These are phyloP conservation scores for Diversispora eburnea DNA, from an alignment of 192 early-diverging fungal species.

Conservation along the genomic window DNA sequence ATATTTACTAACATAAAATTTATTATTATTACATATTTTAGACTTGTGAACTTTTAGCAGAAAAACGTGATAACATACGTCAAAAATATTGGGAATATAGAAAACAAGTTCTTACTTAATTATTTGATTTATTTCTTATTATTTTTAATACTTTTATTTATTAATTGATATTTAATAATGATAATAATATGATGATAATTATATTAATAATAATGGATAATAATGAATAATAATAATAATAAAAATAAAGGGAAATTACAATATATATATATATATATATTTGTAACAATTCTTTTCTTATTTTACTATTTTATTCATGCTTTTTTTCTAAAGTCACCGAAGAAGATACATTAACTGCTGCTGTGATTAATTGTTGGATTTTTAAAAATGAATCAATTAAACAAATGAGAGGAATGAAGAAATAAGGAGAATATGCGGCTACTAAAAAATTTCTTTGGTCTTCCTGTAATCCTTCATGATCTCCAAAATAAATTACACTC, in stretches of 20 bases:
- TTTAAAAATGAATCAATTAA: not conserved
- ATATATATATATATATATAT: too few species aligned
- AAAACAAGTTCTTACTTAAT: conserved; percentile 32
- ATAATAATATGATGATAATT: too few species aligned
- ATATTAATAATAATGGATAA: too few species aligned
- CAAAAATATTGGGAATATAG: conserved; percentile 65
- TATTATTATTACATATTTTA: conserved; percentile 17
- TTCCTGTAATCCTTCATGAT: conserved; percentile 36
- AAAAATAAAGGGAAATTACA: too few species aligned
- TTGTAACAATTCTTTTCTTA: too few species aligned
- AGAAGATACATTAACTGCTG: too few species aligned
- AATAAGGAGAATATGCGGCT: conserved; percentile 63
- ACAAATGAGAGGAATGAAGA: conserved; percentile 51
- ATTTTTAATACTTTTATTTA: too few species aligned
- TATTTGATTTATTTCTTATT: too few species aligned
- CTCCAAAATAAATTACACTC: conserved; percentile 47
- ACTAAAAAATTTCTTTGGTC: conserved; percentile 30
- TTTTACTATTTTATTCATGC: not conserved
- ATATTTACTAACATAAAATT: not conserved
- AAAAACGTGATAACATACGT: conserved; percentile 60
- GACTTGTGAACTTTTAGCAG: conserved; percentile 53
- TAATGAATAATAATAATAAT: too few species aligned
- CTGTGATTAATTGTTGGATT: not conserved
- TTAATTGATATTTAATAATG: too few species aligned
- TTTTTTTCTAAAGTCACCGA: not conserved